These are phyloP conservation scores for Mariannaea elegans DNA, from an alignment of 2,329 filamentous ascomycete genomes.

Conservation along the genomic window DNA sequence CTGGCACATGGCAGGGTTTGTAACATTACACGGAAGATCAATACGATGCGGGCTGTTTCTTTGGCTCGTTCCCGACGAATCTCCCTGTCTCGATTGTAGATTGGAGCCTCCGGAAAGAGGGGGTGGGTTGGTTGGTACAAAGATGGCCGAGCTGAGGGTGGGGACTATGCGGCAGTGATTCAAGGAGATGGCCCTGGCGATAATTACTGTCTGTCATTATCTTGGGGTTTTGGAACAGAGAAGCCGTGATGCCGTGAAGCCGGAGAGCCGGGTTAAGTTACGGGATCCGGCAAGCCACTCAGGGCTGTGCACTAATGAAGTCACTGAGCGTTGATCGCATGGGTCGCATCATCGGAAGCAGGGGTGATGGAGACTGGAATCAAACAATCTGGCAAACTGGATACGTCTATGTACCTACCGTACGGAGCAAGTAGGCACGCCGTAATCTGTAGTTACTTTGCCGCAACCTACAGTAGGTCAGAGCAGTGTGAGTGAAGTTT, in stretches of 20 bases:
- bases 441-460: too few relatives aligned
- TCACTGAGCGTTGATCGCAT: conserved; percentile 5
- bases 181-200: conserved; percentile 1
- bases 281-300: neutral
- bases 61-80: conserved; percentile 12
- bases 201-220: too few relatives aligned
- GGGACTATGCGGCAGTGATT: too few relatives aligned
- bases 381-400: neutral
- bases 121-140: too few relatives aligned
- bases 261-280: conserved; percentile 6
- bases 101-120: too few relatives aligned
- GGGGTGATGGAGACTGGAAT: neutral
- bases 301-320: neutral
- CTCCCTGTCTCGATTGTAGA: conserved; percentile 8
- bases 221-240: neutral
- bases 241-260: conserved; percentile 12
- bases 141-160: too few relatives aligned
- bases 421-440: neutral
- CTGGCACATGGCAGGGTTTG: neutral
- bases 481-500: neutral
- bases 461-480: neutral
- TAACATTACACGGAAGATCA: conserved; percentile 12
- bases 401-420: neutral
- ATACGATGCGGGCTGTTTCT: conserved; percentile 12
- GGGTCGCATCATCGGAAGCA: conserved; percentile 5